phyloP scores from a whole-genome alignment of 2,329 filamentous ascomycete genomes.

The Graphiopsis chlorocephala region DNA sequence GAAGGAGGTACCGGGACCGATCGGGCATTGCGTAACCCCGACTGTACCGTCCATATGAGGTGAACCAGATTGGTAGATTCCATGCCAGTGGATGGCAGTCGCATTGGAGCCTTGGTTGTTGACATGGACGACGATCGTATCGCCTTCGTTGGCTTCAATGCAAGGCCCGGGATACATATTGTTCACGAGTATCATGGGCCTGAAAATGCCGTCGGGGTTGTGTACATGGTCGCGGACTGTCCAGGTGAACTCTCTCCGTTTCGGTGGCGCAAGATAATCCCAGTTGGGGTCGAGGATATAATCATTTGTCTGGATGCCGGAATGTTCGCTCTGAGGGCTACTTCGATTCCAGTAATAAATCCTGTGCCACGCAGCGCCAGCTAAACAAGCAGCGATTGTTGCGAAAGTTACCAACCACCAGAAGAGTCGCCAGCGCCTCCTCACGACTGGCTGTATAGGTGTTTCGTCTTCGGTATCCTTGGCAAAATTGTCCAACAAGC shows the following conservation, averaged over 20 bases:
- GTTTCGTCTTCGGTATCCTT: neutral
- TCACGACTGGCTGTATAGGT: neutral
- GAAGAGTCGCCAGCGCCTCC: neutral
- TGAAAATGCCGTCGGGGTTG: constrained; percentile 56
- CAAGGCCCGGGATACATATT: constrained; percentile 40
- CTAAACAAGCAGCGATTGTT: neutral
- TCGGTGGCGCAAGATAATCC: constrained; percentile 52
- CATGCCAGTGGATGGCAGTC: constrained; percentile 66
- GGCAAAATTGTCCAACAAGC: neutral
- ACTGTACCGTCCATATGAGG: constrained; percentile 65
- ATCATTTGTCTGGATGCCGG: constrained; percentile 38
- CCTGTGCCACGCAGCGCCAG: neutral
- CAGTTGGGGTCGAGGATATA: constrained; percentile 59
- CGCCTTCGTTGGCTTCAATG: constrained; percentile 55
- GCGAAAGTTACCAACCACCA: neutral
- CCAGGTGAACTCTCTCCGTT: constrained; percentile 60
- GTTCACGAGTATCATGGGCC: constrained; percentile 44
- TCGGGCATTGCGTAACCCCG: constrained; percentile 62
- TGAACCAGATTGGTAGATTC: constrained; percentile 66
- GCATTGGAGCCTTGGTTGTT: constrained; percentile 58
- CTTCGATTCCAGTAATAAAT: neutral
- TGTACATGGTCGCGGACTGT: constrained; percentile 56
- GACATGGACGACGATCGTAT: constrained; percentile 65
- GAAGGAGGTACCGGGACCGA: constrained; percentile 56
- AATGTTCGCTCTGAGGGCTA: neutral